These are phyloP conservation scores for Coelastrella sp. DNA, from an alignment of 139 green algal species.

Conservation along the genomic window DNA sequence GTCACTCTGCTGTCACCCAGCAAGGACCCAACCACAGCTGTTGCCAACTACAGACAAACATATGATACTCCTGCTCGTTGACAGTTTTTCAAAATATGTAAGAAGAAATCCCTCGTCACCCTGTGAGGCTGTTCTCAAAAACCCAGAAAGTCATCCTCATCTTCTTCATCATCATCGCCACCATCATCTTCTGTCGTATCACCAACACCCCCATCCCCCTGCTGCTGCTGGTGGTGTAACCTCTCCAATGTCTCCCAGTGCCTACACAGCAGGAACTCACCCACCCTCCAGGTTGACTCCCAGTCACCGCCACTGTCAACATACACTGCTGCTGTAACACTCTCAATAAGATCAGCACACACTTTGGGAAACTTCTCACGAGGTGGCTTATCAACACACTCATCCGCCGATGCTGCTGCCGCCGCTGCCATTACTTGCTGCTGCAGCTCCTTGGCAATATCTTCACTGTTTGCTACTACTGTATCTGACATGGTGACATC, in stretches of 20 bases:
- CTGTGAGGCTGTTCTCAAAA: not conserved
- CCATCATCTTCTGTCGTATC: not conserved
- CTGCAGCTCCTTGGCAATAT: not conserved
- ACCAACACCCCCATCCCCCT: not conserved
- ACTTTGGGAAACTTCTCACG: constrained; percentile 35
- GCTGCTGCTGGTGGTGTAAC: not conserved
- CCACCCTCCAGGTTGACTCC: constrained; percentile 7
- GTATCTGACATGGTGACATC: not conserved
- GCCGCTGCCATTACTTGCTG: not conserved
- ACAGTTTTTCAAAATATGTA: no score
- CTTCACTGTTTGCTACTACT: not conserved
- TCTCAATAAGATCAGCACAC: constrained; percentile 44
- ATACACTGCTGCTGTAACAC: constrained; percentile 23
- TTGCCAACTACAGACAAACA: no score
- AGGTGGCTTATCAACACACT: not conserved
- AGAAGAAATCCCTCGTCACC: not conserved
- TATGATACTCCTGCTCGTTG: no score
- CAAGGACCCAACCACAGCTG: no score
- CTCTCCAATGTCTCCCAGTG: not conserved
- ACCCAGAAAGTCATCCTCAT: not conserved
- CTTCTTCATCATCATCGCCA: not conserved
- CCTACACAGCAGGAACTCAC: constrained; percentile 23
- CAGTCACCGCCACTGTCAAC: constrained; percentile 44
- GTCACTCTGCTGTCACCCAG: no score
- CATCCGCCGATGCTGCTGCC: not conserved